Evolutionary conservation across 2,329 filamentous ascomycete species (phyloP).

Genomic region (Esteya vermicola): DNA sequence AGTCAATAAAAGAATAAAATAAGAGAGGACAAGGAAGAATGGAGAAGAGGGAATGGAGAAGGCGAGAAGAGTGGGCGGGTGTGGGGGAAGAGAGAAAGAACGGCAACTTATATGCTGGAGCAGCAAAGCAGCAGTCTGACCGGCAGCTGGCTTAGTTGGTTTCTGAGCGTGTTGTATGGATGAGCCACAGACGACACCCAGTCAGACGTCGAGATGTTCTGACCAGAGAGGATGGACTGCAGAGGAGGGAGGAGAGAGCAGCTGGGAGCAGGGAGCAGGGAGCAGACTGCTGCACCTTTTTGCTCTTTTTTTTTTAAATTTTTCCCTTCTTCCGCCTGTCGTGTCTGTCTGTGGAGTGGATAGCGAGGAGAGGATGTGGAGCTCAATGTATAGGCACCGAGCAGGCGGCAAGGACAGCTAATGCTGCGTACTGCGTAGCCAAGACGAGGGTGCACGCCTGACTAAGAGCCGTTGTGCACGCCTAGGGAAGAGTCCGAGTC

Average conservation of each 20-base stretch:
- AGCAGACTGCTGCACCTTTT: too few species aligned
- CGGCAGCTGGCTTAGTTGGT: neutral
- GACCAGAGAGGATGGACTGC: too few species aligned
- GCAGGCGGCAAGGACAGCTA: slow-evolving; percentile 7
- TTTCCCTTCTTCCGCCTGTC: too few species aligned
- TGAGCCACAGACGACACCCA: too few species aligned
- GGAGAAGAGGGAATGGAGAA: slow-evolving; percentile 4
- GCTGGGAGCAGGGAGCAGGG: too few species aligned
- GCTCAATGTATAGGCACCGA: slow-evolving; percentile 3
- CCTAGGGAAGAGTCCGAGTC: too few species aligned
- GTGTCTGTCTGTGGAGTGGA: neutral
- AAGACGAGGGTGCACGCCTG: too few species aligned
- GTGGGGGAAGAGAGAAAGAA: neutral
- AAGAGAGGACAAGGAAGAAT: neutral
- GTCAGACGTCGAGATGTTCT: too few species aligned
- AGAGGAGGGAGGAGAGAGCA: too few species aligned
- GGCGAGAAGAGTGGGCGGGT: neutral
- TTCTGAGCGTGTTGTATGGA: neutral
- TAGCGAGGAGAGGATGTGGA: too few species aligned
- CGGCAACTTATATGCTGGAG: neutral
- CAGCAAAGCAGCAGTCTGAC: neutral
- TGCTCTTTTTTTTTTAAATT: too few species aligned
- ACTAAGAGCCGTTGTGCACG: neutral
- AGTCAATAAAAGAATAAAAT: neutral
- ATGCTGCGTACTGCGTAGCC: too few species aligned